Percentiles rank a stretch among this genome's conserved stretches.
These are phyloP conservation scores for Phalaenopsis equestris DNA, from an alignment of 106 monocot species.

Conservation along the genomic window DNA sequence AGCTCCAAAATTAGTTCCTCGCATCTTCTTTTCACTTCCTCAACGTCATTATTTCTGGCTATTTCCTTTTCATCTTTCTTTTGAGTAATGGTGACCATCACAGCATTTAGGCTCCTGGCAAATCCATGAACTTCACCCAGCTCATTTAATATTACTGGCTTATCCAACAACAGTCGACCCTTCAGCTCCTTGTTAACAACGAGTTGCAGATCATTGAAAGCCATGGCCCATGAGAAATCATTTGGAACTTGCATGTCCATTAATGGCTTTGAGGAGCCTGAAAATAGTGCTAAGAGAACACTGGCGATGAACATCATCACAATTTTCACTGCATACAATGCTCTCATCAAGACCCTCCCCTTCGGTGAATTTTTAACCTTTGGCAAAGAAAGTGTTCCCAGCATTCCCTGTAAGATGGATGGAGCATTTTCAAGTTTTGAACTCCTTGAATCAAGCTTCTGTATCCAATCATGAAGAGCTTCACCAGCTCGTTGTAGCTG, in stretches of 20 bases:
- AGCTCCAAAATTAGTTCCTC: constrained; percentile 17
- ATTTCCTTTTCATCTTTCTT: neutral
- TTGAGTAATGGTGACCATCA: neutral
- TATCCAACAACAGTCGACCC: constrained; percentile 3
- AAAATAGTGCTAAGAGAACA: constrained; percentile 34
- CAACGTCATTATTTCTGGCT: neutral
- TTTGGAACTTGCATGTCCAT: constrained; percentile 39
- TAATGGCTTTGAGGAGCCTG: constrained; percentile 28
- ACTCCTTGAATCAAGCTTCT: constrained; percentile 18
- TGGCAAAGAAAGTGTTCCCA: constrained; percentile 21
- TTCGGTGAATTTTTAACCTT: constrained; percentile 61
- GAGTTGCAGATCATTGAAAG: constrained; percentile 49
- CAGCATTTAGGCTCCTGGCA: constrained; percentile 7
- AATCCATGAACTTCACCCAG: constrained; percentile 26
- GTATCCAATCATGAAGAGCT: constrained; percentile 53
- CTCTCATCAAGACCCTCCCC: constrained; percentile 58
- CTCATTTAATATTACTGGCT: constrained; percentile 31
- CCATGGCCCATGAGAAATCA: constrained; percentile 51
- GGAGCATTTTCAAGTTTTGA: constrained; percentile 38
- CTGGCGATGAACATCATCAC: constrained; percentile 51
- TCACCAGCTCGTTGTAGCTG: constrained; percentile 20
- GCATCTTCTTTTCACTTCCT: neutral
- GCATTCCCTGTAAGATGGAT: constrained; percentile 26
- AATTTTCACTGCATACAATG: constrained; percentile 62
- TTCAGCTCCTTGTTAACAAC: constrained; percentile 26